Conservation (phyloP, 2,329 filamentous ascomycete species). For the Microcyclospora tardicrescens region DNA sequence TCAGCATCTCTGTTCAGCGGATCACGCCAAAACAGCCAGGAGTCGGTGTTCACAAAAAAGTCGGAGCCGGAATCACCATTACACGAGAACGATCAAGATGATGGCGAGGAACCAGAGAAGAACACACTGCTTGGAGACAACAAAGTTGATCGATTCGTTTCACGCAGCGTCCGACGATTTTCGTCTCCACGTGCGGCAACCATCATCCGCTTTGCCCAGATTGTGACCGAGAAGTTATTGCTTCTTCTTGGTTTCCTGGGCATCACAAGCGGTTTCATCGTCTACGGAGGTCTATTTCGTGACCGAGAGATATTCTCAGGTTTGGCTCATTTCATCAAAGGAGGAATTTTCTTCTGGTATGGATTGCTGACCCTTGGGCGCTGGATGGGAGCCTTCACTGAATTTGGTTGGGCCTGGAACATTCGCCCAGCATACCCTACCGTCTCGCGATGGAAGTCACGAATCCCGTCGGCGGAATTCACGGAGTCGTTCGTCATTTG, state of each 20-base stretch:
- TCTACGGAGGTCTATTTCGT: conserved; percentile 66
- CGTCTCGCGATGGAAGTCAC: conserved; percentile 49
- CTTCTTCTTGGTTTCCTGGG: conserved; percentile 65
- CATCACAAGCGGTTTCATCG: conserved; percentile 57
- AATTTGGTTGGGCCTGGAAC: conserved; percentile 95
- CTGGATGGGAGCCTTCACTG: conserved; percentile 80
- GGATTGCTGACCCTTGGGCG: conserved; percentile 76
- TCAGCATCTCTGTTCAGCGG: conserved; percentile 13
- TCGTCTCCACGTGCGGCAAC: conserved; percentile 42
- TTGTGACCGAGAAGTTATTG: conserved; percentile 61
- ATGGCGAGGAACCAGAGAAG: conserved; percentile 17
- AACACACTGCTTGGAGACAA: conserved; percentile 31
- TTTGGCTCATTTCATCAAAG: conserved; percentile 87
- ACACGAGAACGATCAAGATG: conserved; percentile 9
- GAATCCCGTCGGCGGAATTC: conserved; percentile 68
- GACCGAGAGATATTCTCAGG: conserved; percentile 58
- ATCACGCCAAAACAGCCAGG: conserved; percentile 21
- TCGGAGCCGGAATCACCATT: conserved; percentile 5
- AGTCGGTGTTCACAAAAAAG: conserved; percentile 14
- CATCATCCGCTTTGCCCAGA: conserved; percentile 48
- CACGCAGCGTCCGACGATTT: conserved; percentile 11
- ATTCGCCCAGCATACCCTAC: conserved; percentile 50
- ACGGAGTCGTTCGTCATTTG: conserved; percentile 83
- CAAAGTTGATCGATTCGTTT: conserved; percentile 14
- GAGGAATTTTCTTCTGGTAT: conserved; percentile 89